Base-by-base conservation (phyloP, 2,329 filamentous ascomycete genomes). In the Pseudocercospora macadamiae region DNA sequence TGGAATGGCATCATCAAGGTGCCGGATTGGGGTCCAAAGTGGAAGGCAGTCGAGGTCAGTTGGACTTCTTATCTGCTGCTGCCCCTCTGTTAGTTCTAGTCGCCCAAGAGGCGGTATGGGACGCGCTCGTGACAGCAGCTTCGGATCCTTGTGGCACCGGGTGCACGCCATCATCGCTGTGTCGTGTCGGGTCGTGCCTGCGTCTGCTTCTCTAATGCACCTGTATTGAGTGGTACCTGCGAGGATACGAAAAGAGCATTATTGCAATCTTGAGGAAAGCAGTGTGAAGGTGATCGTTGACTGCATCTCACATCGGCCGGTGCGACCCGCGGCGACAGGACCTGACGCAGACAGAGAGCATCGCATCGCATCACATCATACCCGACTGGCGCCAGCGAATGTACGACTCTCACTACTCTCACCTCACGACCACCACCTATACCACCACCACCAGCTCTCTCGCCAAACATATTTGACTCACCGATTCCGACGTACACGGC, bases 1-100 rank as follows among this genome's bases (percentile, higher is more conserved):
- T 32, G 6, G 44, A 49, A 51, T 51, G 54, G 32, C 36, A 56
- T 56, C 54, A 56, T 56, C 54, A 42, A 56, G 54, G 54, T 56
- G 26, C 34, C 48, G 42, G 5, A 26, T 21, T 26, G 10, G 44
- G 23, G n/a, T 12, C 16, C n/a, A 16, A 9, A 21, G 45, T 48
- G 14, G 47, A 23, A 51, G 26, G 39, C 39, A 32, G 28, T 12
- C 6, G 28, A 44, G 39, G 18, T 47, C 42, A 45, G 42, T 26
- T 16, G 42, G 21, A 47, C 42, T 47, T 45, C 42, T 47, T 28
- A 28, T 47, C 42, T 47, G 16, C 23, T 26, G 23, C 21, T 14
- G n/a, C n/a, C n/a, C 23, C 42, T 47, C 21, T 4, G 23, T 6
- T 32, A 12, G 12, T 7, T 6, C 23, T 47, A 26, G 42, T 47